Evolutionary conservation across 2,329 filamentous ascomycete species (phyloP), one percentile per base, ranked within the genome.

Genomic region (Arthrobotrys pseudoclavata): DNA sequence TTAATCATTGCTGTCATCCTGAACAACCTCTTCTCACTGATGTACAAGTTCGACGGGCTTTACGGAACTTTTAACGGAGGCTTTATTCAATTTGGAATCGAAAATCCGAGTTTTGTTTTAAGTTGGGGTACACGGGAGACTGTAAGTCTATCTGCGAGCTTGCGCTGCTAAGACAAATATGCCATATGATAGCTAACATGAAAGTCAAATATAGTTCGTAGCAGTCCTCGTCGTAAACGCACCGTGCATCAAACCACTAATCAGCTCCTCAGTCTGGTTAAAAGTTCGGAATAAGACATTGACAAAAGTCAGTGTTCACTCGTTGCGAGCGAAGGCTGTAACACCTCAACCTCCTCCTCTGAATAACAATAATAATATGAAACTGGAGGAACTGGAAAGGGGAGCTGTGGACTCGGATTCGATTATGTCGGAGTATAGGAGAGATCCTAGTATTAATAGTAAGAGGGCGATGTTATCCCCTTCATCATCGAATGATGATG

Each of bases 221-320:
- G 75, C 69, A 2, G 69, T 79, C 13, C 37, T 79, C 0, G 75
- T 79, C 13, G 75, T 79, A 4, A 79, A 79, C 45, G 69, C 69
- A 3, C 75, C 75, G 4, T 79, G 75, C 55, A 79, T 79, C 22
- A 79, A 79, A 34, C 75, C 75, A 1, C 40, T 79, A 5, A 72
- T 79, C 20, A 79, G 75, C 29, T 79, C 75, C 6, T 72, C 69
- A 13, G 75, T 79, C n/a, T 79, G 75, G 75, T 45, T 79, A 24
- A 52, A 61, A 67, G 74, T 77, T 0, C 53, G 62, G 37, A 70
- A 66, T 22, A 67, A 52, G 45, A 77, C 74, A 9, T 34, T 77
- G 13, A 77, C 74, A 3, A 70, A 71, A 31, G 52, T 77, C 50
- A 77, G 74, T 26, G 52, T 52, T 13, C 74, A 71, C 13, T 77